Evolutionary conservation across 106 monocot genomes (phyloP), one percentile per base, ranked within the genome.

Genomic region (Apostasia shenzhenica): DNA sequence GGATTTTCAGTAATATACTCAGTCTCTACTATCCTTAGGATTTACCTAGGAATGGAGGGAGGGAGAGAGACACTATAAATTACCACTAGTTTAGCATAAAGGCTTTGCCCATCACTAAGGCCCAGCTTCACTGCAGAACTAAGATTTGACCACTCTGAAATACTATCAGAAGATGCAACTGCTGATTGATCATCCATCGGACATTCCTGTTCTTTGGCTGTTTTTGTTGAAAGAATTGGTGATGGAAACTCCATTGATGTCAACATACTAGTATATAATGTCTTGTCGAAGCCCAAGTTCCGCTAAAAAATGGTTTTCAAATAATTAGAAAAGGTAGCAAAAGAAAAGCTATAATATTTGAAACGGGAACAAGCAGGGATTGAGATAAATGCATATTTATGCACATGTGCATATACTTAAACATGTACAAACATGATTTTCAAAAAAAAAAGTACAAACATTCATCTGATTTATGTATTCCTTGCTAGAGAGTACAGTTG

Each of bases 51-150:
- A 26, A 26, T 26, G 26, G 26, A 26, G 26, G 26, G 26, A 26
- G 26, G 26, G 26, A 26, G 26, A 26, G 26, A 26, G 26, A 26
- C 26, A 26, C 26, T 26, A 26, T 26, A 26, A 26, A 26, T 87
- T 90, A 99, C 99, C 89, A 90, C 99, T 70, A 99, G 80, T 81
- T 93, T 99, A 62, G 93, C 84, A 58, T 76, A 78, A 43, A 99
- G 70, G 68, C 45, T 76, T 45, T 72, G 79, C 75, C 87, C 93
- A 75, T 93, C 79, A 76, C 80, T 77, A 10, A 99, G 75, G 45
- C 87, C 77, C 69, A 99, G 63, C 76, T 95, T 92, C 3, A 70
- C 78, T 41, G 75, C 80, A 72, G 49, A 65, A 62, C 64, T 71
- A 73, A 41, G 47, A 55, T 68, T 69, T 44, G 43, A 45, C 61